phyloP scores from a whole-genome alignment of 495 filamentous ascomycete genomes.

The Venustampulla echinocandica region DNA sequence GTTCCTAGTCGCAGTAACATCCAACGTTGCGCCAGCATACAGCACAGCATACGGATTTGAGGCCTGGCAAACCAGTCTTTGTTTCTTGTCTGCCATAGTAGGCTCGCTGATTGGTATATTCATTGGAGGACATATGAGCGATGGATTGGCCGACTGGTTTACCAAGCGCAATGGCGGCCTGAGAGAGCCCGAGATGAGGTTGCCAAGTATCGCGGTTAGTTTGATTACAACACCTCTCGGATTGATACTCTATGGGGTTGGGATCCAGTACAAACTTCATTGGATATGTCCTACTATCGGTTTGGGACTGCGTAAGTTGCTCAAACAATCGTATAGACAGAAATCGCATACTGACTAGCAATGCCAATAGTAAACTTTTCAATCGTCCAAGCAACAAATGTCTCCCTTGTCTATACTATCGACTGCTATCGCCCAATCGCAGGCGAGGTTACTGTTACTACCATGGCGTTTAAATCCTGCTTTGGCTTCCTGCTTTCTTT shows the following conservation, averaged over 20 bases:
- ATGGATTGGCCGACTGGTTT: conserved; percentile 39
- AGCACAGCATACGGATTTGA: conserved; percentile 34
- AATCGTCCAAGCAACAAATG: conserved; percentile 42
- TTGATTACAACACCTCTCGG: conserved; percentile 36
- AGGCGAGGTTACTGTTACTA: conserved; percentile 41
- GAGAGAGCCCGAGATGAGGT: conserved; percentile 46
- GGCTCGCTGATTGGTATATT: conserved; percentile 41
- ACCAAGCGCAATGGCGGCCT: conserved; percentile 43
- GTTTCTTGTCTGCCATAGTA: conserved; percentile 40
- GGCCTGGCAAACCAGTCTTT: conserved; percentile 41
- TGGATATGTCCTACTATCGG: conserved; percentile 49
- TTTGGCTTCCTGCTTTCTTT: conserved; percentile 51
- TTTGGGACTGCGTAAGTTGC: conserved; percentile 31
- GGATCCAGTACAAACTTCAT: conserved; percentile 39
- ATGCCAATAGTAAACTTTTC: conserved; percentile 38
- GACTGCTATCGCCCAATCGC: conserved; percentile 46
- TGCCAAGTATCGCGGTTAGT: conserved; percentile 37
- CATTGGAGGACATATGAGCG: conserved; percentile 39
- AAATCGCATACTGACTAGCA: not conserved
- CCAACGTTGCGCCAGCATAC: conserved; percentile 42
- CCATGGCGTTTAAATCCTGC: conserved; percentile 42
- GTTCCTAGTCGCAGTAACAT: conserved; percentile 43
- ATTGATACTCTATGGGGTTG: conserved; percentile 43
- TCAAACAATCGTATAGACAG: not conserved
- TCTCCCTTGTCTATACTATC: conserved; percentile 45